Conservation (phyloP, 805 yeast genomes). For the Candida piceae region DNA sequence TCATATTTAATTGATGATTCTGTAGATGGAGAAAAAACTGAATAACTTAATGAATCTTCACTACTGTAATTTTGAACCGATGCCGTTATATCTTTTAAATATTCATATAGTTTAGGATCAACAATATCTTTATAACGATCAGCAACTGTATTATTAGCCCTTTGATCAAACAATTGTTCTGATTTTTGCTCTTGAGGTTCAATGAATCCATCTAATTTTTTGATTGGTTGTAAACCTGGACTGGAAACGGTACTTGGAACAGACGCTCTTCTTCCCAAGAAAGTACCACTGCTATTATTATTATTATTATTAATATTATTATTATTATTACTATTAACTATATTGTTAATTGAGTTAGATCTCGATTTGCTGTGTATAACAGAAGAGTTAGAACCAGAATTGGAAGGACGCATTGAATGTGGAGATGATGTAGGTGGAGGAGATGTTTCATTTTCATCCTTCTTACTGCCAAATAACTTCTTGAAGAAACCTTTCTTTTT, state of each 20-base stretch:
- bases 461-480: slow-evolving; percentile 18
- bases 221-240: neutral
- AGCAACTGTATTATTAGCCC: too few relatives aligned
- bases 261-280: too few relatives aligned
- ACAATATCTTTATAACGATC: slow-evolving; percentile 26
- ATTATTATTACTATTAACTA: too few relatives aligned
- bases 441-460: slow-evolving; percentile 13
- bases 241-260: too few relatives aligned
- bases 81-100: slow-evolving; percentile 31
- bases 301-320: too few relatives aligned
- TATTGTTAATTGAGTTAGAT: too few relatives aligned
- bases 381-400: too few relatives aligned
- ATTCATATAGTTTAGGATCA: slow-evolving; percentile 45
- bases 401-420: too few relatives aligned
- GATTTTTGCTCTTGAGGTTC: slow-evolving; percentile 5
- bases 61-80: neutral
- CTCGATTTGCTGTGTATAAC: too few relatives aligned
- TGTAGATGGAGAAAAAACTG: slow-evolving; percentile 23
- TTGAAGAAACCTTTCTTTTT: slow-evolving; percentile 18
- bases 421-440: too few relatives aligned
- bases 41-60: slow-evolving; percentile 1
- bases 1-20: slow-evolving; percentile 29
- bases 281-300: too few relatives aligned
- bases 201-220: slow-evolving; percentile 9
- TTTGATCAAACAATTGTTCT: slow-evolving; percentile 1